Percentiles rank a stretch among this genome's conserved stretches.
Conservation (phyloP, 495 filamentous ascomycete species). For the Penicillium maclennaniae region DNA sequence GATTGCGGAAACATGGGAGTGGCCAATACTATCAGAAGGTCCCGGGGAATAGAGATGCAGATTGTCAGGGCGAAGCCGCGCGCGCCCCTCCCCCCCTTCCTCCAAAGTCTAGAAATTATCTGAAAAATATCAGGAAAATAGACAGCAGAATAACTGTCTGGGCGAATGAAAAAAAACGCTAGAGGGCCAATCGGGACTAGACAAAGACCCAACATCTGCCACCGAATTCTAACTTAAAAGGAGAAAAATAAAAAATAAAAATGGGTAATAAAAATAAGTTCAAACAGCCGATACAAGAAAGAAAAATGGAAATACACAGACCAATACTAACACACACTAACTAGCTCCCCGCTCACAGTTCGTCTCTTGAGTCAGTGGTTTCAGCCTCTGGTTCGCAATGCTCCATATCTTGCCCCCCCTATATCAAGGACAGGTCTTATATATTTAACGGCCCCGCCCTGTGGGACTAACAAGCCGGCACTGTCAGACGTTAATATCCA, state of each 20-base stretch:
- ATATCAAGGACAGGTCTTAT: slow-evolving; percentile 6
- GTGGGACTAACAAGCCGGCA: slow-evolving; percentile 1
- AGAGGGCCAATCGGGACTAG: neutral
- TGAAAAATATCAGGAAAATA: neutral
- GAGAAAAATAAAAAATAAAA: slow-evolving; percentile 6
- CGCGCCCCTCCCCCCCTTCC: too few relatives aligned
- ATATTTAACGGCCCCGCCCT: slow-evolving; percentile 17
- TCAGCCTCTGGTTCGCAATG: slow-evolving; percentile 21
- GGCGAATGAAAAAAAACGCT: neutral
- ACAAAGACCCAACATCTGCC: neutral
- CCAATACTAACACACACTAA: slow-evolving; percentile 11
- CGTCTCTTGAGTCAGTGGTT: slow-evolving; percentile 23
- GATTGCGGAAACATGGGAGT: neutral
- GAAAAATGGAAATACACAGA: slow-evolving; percentile 3
- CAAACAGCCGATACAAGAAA: slow-evolving; percentile 10
- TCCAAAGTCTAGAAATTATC: too few relatives aligned
- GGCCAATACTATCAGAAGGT: neutral
- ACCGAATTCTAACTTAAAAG: neutral
- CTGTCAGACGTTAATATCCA: neutral
- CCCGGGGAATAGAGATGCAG: neutral
- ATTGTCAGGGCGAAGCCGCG: neutral
- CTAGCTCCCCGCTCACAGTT: slow-evolving; percentile 4
- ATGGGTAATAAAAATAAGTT: slow-evolving; percentile 7
- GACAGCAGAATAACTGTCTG: neutral
- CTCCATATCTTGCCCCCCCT: neutral